A percentile compares a stretch with the other conserved stretches of the same genome.
phyloP scores from a whole-genome alignment of 495 filamentous ascomycete genomes.

The Penicillium cataractarum region DNA sequence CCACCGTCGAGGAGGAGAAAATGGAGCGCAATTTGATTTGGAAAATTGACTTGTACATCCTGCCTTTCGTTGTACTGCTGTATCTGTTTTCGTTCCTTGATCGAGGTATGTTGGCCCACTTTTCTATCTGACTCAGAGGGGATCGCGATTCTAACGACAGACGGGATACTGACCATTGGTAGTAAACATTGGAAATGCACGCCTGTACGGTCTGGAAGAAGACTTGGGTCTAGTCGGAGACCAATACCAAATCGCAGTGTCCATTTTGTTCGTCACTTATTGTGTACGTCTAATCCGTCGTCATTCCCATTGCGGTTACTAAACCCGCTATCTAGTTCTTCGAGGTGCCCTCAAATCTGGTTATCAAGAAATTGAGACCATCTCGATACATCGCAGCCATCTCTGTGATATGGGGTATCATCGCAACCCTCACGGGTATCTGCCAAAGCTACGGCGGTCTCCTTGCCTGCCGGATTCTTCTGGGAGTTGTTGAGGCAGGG shows the following conservation, averaged over 20 bases:
- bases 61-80: conserved; percentile 62
- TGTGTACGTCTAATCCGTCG: conserved; percentile 37
- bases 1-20: conserved; percentile 40
- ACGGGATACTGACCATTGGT: conserved; percentile 24
- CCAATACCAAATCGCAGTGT: conserved; percentile 71
- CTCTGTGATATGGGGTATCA: conserved; percentile 65
- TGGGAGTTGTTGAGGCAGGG: conserved; percentile 61
- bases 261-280: conserved; percentile 75
- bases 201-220: conserved; percentile 67
- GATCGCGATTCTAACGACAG: background rate
- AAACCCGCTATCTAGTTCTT: conserved; percentile 33
- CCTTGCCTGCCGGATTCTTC: conserved; percentile 57
- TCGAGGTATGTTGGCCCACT: conserved; percentile 37
- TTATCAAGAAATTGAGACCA: conserved; percentile 80
- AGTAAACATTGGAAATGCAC: conserved; percentile 80
- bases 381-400: conserved; percentile 70
- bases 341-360: conserved; percentile 64
- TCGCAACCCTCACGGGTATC: conserved; percentile 70
- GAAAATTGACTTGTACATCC: conserved; percentile 62
- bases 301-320: background rate
- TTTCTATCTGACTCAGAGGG: conserved; percentile 12
- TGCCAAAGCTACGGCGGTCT: conserved; percentile 60
- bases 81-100: conserved; percentile 73
- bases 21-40: conserved; percentile 50
- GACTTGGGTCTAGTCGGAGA: conserved; percentile 64